phyloP scores from a whole-genome alignment of 2,329 filamentous ascomycete species.

The Alternaria alternata region DNA sequence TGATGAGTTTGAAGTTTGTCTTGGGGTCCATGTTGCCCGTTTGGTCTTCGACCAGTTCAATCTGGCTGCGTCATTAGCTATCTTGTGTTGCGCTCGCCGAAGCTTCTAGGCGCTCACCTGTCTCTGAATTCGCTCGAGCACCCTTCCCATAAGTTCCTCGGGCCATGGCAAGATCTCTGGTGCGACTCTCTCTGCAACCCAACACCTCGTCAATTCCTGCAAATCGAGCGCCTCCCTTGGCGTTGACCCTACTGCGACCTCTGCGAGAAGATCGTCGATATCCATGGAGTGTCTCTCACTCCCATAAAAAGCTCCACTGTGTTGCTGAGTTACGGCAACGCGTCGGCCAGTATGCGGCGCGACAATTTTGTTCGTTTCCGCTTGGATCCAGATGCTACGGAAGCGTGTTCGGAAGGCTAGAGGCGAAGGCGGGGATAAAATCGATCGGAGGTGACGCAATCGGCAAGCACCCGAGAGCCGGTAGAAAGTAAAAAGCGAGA shows the following conservation, averaged over 20 bases:
- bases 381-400: background rate
- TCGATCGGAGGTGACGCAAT: background rate
- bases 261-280: slow-evolving; percentile 62
- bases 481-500: background rate
- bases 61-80: slow-evolving; percentile 49
- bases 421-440: background rate
- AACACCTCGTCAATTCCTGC: slow-evolving; percentile 87
- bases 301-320: background rate
- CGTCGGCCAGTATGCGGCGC: background rate
- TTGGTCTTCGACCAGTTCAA: slow-evolving; percentile 63
- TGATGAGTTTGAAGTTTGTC: slow-evolving; percentile 90
- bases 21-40: slow-evolving; percentile 87
- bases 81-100: background rate
- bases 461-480: background rate
- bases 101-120: slow-evolving; percentile 40
- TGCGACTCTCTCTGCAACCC: slow-evolving; percentile 89
- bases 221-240: slow-evolving; percentile 75
- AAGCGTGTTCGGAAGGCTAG: background rate
- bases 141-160: slow-evolving; percentile 79
- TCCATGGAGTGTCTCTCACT: slow-evolving; percentile 45
- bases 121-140: slow-evolving; percentile 66
- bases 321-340: background rate
- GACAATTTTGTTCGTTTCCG: background rate
- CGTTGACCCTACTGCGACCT: slow-evolving; percentile 54
- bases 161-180: slow-evolving; percentile 87